Evolutionary conservation across 257 asterid genomes (phyloP), one percentile per base, ranked within the genome.

Genomic region (Solanum ahanhuiri): DNA sequence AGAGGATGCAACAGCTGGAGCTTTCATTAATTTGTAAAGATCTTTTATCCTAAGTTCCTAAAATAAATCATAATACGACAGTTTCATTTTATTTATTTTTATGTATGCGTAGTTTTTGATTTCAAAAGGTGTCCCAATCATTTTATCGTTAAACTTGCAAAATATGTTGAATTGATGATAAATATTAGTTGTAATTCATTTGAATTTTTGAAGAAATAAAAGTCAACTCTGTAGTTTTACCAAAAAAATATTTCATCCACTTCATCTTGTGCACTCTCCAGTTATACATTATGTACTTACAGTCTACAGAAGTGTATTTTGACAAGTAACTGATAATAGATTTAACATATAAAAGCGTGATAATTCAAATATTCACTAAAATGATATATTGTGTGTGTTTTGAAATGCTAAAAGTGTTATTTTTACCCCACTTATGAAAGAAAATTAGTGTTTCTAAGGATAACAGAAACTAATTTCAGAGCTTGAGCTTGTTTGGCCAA

Each of bases 1-100:
- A 41, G 91, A 81, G 34, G 90, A 88, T 11, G 89, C 39, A 67
- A 90, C 88, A 35, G 87, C 84, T 8, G 91, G 63, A 54, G 31
- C 91, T 88, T 87, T 95, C 77, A 64, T 64, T 11, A 64, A 12
- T 64, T 5, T 64, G 34, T 64, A 64, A 12, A 64, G 3, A 64
- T 11, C 3, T 11, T 64, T 20, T 63, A 63, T 63, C 15, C 3
- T 4, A 63, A 63, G 69, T 60, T 58, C 69, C 69, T 60, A 60
- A 60, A 60, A 9, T 60, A 60, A n/a, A 9, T 60, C 14, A 25
- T 60, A n/a, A 60, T 22, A 60, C 25, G 9, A n/a, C 30, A 22
- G 11, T 60, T 60, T 12, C 54, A 45, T 45, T 45, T 45, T 45
- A 45, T 45, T 45, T 45, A 45, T 45, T 3, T 45, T 45, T 45